These are phyloP conservation scores for Paecilomyces niveus DNA, from an alignment of 2,329 filamentous ascomycete species.

Conservation along the genomic window DNA sequence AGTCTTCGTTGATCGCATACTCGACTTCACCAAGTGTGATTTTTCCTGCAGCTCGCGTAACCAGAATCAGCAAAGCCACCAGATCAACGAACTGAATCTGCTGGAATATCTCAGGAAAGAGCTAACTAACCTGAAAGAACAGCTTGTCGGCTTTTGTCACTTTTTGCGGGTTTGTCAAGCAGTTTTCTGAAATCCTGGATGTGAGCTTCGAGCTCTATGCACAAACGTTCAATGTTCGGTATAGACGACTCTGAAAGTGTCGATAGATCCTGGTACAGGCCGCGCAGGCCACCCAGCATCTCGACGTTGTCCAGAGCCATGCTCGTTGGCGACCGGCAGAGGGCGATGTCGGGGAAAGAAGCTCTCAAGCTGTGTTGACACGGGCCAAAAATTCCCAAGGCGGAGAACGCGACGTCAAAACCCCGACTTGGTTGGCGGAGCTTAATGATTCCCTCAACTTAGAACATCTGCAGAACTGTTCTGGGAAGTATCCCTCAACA, in stretches of 20 bases:
- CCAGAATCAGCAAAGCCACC: slow-evolving; percentile 1
- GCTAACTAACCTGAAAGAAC: slow-evolving; percentile 58
- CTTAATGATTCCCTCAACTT: neutral
- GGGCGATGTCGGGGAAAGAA: slow-evolving; percentile 16
- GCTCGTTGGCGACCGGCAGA: slow-evolving; percentile 11
- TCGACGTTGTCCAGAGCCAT: slow-evolving; percentile 62
- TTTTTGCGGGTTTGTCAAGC: slow-evolving; percentile 68
- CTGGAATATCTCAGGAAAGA: neutral
- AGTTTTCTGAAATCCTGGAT: slow-evolving; percentile 62
- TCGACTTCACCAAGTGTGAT: slow-evolving; percentile 65
- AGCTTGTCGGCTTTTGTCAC: slow-evolving; percentile 64
- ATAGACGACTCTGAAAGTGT: slow-evolving; percentile 66
- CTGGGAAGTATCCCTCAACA: neutral
- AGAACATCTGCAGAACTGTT: neutral
- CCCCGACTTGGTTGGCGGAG: slow-evolving; percentile 19
- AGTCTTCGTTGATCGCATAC: slow-evolving; percentile 77
- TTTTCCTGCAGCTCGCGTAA: slow-evolving; percentile 52
- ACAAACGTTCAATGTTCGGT: slow-evolving; percentile 62
- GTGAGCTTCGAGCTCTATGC: slow-evolving; percentile 58
- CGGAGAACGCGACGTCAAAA: slow-evolving; percentile 30
- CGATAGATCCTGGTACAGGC: slow-evolving; percentile 77
- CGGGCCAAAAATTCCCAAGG: slow-evolving; percentile 21
- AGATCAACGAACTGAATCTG: neutral
- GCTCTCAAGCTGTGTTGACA: slow-evolving; percentile 19
- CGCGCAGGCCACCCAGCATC: slow-evolving; percentile 69